These are phyloP conservation scores for Herpotrichia juniperi DNA, from an alignment of 2,329 filamentous ascomycete genomes.

Conservation along the genomic window DNA sequence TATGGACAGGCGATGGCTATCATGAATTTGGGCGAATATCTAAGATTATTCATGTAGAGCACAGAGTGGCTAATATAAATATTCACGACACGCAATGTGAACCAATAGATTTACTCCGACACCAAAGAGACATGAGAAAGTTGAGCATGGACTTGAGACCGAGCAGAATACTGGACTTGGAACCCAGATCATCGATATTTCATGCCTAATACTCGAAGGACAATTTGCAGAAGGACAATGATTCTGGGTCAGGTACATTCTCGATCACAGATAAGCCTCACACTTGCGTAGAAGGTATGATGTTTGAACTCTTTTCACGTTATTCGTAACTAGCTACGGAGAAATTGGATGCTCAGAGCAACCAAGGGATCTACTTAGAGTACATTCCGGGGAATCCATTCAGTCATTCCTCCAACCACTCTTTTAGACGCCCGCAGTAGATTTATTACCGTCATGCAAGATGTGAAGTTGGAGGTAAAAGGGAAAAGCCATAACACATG, in stretches of 20 bases:
- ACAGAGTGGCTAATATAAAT: not conserved
- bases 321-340: conserved; percentile 10
- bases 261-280: too few relatives aligned
- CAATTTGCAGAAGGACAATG: too few relatives aligned
- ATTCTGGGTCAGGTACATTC: too few relatives aligned
- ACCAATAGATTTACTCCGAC: too few relatives aligned
- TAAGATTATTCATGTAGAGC: conserved; percentile 62
- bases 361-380: conserved; percentile 13
- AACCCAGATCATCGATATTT: too few relatives aligned
- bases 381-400: conserved; percentile 30
- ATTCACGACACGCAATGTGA: not conserved
- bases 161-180: too few relatives aligned
- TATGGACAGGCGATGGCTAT: conserved; percentile 87
- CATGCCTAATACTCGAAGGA: too few relatives aligned
- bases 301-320: conserved; percentile 1
- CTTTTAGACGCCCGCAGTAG: conserved; percentile 43
- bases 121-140: too few relatives aligned
- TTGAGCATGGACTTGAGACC: too few relatives aligned
- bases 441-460: conserved; percentile 41
- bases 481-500: conserved; percentile 45
- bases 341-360: conserved; percentile 7
- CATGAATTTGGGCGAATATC: conserved; percentile 77
- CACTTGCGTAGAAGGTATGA: too few relatives aligned
- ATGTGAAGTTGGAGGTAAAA: conserved; percentile 34
- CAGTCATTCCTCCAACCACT: conserved; percentile 41